Evolutionary conservation across 1,139 yeast species (phyloP), one percentile per base, ranked within the genome.

Genomic region (Sugiyamaella castrensis): DNA sequence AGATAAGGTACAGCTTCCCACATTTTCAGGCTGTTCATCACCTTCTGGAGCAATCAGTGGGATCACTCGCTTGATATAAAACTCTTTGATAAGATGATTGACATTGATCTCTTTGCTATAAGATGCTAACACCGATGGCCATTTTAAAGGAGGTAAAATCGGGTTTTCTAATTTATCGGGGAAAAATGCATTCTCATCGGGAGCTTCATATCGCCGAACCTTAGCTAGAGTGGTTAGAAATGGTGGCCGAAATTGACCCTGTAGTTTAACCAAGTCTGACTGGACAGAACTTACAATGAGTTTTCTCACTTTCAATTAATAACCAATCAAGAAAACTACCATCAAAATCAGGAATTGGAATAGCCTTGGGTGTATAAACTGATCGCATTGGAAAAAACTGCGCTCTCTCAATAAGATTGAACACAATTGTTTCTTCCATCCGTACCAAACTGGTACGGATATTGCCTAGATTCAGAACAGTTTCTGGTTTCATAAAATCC

Each of bases 371-470:
- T 58, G 77, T 75, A 67, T 92, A 92, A 11, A 89, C 89, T 15
- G 88, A 77, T 2, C 86, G 85, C 48, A 91, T 83, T 36, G 79
- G 76, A 60, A 73, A 83, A 64, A 88, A 92, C 69, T 91, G 96
- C 2, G 96, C 87, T 56, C 98, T 76, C 68, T 92, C 98, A 55
- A 92, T 91, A 59, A 92, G 77, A 52, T 85, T 87, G 74, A 91
- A 92, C 55, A 92, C 87, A 60, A 92, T 89, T 8, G 97, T 85
- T 67, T 92, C 98, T 63, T 92, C 98, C 96, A 92, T 88, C 46
- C 96, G 80, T 39, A 89, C 84, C 48, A 92, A 74, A 16, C 91
- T 87, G 54, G 79, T 81, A 56, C 98, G 82, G 61, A 92, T 92
- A 67, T 92, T 89, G 61, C 73, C 73, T 54, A 92, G 73, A 63